A percentile compares a stretch with the other conserved stretches of the same genome.
Evolutionary conservation across 2,329 filamentous ascomycete species (phyloP).

Genomic region (Talaromyces piceae): DNA sequence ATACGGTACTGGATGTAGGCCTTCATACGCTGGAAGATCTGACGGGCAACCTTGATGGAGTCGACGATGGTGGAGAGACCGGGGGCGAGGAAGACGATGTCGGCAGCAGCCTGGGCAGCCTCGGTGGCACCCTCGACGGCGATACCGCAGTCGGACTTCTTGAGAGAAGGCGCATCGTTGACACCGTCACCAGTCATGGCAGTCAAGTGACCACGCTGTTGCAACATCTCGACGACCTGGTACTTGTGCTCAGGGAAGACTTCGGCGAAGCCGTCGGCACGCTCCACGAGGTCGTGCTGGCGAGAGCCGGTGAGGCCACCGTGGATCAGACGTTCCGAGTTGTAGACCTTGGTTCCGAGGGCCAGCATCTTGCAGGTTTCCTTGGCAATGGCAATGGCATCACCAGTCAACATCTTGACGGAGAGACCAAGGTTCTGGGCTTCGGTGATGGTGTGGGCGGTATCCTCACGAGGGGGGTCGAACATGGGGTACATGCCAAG

Average conservation of each 20-base stretch:
- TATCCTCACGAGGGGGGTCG: conserved; percentile 66
- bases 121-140: conserved; percentile 61
- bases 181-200: conserved; percentile 66
- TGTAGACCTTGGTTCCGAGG: conserved; percentile 68
- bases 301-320: conserved; percentile 61
- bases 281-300: conserved; percentile 64
- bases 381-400: conserved; percentile 67
- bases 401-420: conserved; percentile 71
- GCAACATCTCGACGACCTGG: conserved; percentile 62
- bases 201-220: conserved; percentile 59
- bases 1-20: conserved; percentile 66
- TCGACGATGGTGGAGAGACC: conserved; percentile 60
- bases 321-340: conserved; percentile 64
- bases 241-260: conserved; percentile 66
- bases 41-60: conserved; percentile 60
- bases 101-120: conserved; percentile 59
- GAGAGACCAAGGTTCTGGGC: conserved; percentile 63
- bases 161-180: conserved; percentile 61
- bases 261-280: conserved; percentile 61
- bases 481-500: conserved; percentile 69
- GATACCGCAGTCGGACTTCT: conserved; percentile 63
- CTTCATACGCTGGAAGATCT: conserved; percentile 68
- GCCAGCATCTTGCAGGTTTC: conserved; percentile 71
- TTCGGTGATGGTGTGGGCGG: conserved; percentile 64
- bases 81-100: conserved; percentile 64